Conservation (phyloP, 163 green algal genomes). For the Picocystis sp. region DNA sequence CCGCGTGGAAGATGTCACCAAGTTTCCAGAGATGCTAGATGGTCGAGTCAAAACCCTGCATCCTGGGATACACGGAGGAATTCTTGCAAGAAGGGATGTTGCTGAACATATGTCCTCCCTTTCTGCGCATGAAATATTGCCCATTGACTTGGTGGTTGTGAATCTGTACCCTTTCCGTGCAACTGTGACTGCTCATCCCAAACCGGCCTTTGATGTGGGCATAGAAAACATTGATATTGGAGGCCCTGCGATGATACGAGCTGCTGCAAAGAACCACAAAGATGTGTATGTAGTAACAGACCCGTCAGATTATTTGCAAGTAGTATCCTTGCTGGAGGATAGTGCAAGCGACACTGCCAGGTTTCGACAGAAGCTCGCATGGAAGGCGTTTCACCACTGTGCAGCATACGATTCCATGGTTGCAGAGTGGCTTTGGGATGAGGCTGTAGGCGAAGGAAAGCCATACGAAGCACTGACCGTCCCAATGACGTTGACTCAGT, state of each 20-base stretch:
- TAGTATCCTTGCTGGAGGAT: constrained; percentile 2
- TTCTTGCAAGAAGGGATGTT: constrained; percentile 75
- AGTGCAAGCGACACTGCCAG: neutral
- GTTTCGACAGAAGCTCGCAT: constrained; percentile 64
- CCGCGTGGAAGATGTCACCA: constrained; percentile 80
- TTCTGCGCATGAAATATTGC: constrained; percentile 54
- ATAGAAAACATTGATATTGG: constrained; percentile 99
- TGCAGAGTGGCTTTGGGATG: constrained; percentile 78
- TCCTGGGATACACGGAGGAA: constrained; percentile 87
- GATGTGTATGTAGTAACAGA: constrained; percentile 52
- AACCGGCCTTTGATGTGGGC: constrained; percentile 25
- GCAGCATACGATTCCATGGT: constrained; percentile 80
- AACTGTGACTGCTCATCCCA: constrained; percentile 60
- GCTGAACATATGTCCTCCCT: constrained; percentile 60
- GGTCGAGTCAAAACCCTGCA: constrained; percentile 97
- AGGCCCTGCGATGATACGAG: constrained; percentile 90
- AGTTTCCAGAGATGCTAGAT: constrained; percentile 86
- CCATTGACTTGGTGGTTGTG: constrained; percentile 89
- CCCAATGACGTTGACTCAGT: constrained; percentile 49
- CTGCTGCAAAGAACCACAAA: constrained; percentile 87
- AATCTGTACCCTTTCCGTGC: constrained; percentile 94
- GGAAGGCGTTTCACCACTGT: constrained; percentile 96
- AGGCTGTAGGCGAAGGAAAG: constrained; percentile 36
- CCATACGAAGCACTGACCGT: constrained; percentile 53
- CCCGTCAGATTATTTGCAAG: constrained; percentile 47